Percentiles rank a stretch among this genome's conserved stretches.
Evolutionary conservation across 257 asterid genomes (phyloP).

Genomic region (Solanum tarapatanum): DNA sequence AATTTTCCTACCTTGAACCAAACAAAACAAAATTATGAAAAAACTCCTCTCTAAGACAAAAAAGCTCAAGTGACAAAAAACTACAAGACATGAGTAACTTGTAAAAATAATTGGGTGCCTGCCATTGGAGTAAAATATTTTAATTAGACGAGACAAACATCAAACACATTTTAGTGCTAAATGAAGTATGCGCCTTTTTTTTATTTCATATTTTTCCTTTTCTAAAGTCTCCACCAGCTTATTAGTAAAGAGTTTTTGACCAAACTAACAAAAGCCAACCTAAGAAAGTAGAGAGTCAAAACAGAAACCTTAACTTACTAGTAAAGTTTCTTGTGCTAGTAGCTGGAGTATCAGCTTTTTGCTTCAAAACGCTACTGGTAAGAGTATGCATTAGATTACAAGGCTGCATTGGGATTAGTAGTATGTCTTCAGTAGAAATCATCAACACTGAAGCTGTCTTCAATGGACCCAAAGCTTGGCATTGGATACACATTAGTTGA

Average conservation of each 20-base stretch:
- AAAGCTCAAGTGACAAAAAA: neutral
- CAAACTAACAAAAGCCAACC: neutral
- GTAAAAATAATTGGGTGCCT: neutral
- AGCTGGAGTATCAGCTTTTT: neutral
- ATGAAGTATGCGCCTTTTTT: neutral
- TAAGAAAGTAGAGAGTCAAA: neutral
- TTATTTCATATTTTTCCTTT: neutral
- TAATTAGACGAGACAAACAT: neutral
- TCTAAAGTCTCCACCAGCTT: constrained; percentile 1
- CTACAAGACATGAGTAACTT: neutral
- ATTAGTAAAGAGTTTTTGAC: neutral
- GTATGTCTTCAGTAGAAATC: constrained; percentile 12
- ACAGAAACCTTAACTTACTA: neutral
- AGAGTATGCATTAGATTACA: neutral
- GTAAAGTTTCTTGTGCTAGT: neutral
- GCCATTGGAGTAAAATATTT: neutral
- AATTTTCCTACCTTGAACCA: neutral
- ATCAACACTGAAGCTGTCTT: constrained; percentile 18
- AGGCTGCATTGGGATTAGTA: neutral
- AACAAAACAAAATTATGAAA: neutral
- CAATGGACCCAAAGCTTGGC: constrained; percentile 20
- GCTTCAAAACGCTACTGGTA: neutral
- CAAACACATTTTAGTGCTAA: neutral
- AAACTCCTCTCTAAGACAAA: neutral
- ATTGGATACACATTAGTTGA: constrained; percentile 7